phyloP scores from a whole-genome alignment of 768 basidiomycete species.

The Boletellus ananas region DNA sequence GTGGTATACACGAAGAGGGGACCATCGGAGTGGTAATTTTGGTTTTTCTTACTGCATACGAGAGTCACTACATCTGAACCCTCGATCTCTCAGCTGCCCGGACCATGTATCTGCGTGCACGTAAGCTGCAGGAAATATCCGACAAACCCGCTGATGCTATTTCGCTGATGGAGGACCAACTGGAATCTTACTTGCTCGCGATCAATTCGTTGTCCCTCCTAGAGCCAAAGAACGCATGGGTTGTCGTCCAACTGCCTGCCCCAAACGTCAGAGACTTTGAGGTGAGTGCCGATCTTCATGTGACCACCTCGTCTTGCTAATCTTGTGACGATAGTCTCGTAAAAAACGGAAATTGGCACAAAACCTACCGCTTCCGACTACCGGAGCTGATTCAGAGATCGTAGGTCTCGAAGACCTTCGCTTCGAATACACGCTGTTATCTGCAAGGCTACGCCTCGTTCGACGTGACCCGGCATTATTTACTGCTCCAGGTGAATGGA shows the following conservation, averaged over 20 bases:
- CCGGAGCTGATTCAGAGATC: constrained; percentile 64
- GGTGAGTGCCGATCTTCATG: constrained; percentile 30
- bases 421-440: constrained; percentile 70
- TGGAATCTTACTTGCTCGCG: constrained; percentile 79
- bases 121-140: constrained; percentile 57
- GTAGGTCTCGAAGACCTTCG: constrained; percentile 77
- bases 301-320: constrained; percentile 16
- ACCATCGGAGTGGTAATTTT: constrained; percentile 84
- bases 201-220: constrained; percentile 86
- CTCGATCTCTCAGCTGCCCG: constrained; percentile 61
- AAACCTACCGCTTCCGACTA: constrained; percentile 75
- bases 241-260: constrained; percentile 58
- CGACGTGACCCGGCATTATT: constrained; percentile 60
- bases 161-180: constrained; percentile 58
- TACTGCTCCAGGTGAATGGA: constrained; percentile 57
- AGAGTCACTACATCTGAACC: constrained; percentile 21
- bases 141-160: constrained; percentile 35
- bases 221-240: constrained; percentile 79
- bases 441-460: constrained; percentile 74
- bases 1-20: constrained; percentile 84
- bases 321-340: constrained; percentile 42
- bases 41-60: constrained; percentile 8
- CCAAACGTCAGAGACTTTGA: constrained; percentile 45
- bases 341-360: constrained; percentile 72
- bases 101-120: constrained; percentile 89